Base-by-base conservation (phyloP, 225 moss, liverwort and hornwort genomes). In the Sphagnum contortum region DNA sequence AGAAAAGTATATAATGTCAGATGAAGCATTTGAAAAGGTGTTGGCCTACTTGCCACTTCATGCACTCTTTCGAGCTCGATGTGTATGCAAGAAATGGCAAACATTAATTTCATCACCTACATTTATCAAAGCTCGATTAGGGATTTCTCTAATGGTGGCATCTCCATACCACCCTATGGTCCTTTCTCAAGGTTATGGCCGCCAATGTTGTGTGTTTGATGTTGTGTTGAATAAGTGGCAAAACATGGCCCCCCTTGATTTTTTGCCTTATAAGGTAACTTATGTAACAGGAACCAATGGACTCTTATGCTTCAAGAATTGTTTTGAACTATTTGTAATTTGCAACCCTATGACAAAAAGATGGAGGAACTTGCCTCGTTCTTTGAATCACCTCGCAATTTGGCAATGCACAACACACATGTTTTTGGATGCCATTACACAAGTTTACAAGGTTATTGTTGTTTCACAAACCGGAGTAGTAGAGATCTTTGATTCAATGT, bases 221-320 rank as follows among this genome's bases (percentile, higher is more conserved):
- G 79, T 83, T 29, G 52, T 63, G 6, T 70, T 49, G 5, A 48
- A 72, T 12, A 64, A 13, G 2, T 83, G 79, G 83, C 83, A 83
- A 14, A n/a, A 52, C n/a, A 57, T 83, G 0, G 77, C 74, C 0
- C 72, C 83, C 0, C 51, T 83, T 0, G 67, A 83, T 57, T 83
- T 83, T 2, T 76, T 83, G 3, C 83, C 83, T 8, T 83, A 83
- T 59, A 77, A 72, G 72, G 79, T 80, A 11, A 11, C 77, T n/a
- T 83, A 83, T 11, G 79, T 83, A 0, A 74, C 70, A 1, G 77
- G 79, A 0, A 62, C 45, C 0, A 67, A 72, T 0, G 83, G 79
- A 3, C 74, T 83, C 0, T 48, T 83, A 2, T 80, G 76, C 4
- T 69, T 83, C 0, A 72, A 74, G 12, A 79, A 79, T 0, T 83